Evolutionary conservation across 140 eudicot species (phyloP).

Genomic region (Bidens hawaiensis): DNA sequence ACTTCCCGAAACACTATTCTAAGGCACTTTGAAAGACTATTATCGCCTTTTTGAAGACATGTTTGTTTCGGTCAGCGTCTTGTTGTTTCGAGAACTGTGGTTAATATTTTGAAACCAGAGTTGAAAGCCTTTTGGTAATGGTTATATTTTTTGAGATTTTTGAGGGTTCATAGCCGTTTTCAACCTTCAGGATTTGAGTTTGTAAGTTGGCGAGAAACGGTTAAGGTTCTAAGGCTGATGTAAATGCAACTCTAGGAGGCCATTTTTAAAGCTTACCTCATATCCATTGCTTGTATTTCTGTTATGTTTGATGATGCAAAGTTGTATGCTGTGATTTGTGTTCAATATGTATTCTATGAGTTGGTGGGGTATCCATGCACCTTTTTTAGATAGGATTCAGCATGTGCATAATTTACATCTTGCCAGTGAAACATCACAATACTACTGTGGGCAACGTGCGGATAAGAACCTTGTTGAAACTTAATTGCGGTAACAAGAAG

Average conservation of each 20-base stretch:
- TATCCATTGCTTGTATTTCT: neutral
- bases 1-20: conserved; percentile 44
- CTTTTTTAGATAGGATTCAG: too few relatives aligned
- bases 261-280: conserved; percentile 4
- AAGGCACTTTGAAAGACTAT: conserved; percentile 11
- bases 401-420: too few relatives aligned
- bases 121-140: conserved; percentile 30
- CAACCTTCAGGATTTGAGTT: conserved; percentile 16
- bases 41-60: neutral
- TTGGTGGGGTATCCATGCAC: too few relatives aligned
- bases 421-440: too few relatives aligned
- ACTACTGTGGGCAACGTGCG: too few relatives aligned
- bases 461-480: too few relatives aligned
- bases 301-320: neutral
- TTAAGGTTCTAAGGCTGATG: conserved; percentile 23
- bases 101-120: conserved; percentile 27
- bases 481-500: too few relatives aligned
- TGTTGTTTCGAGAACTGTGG: conserved; percentile 17
- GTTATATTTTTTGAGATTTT: conserved; percentile 16
- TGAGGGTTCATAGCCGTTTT: conserved; percentile 12
- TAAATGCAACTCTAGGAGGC: conserved; percentile 28
- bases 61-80: conserved; percentile 11
- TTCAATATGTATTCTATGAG: too few relatives aligned
- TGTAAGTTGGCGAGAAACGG: conserved; percentile 12
- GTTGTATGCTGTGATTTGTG: neutral